These are phyloP conservation scores for Talaromyces funiculosus DNA, from an alignment of 2,329 filamentous ascomycete genomes.

Conservation along the genomic window DNA sequence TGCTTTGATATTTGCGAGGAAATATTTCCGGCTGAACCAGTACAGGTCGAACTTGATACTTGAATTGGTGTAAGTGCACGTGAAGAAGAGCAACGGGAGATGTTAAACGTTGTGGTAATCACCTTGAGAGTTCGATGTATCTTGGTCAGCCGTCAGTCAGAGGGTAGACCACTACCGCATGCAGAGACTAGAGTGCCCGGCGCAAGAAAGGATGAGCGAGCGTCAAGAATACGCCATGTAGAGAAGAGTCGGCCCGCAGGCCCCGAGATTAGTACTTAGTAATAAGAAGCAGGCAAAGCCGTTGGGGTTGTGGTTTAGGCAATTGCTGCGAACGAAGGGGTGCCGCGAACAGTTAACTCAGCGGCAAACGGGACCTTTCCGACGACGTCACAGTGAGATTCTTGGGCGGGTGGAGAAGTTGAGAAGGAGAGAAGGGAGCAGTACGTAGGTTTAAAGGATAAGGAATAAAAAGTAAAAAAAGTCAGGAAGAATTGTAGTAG, in stretches of 20 bases:
- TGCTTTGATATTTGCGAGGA: background rate
- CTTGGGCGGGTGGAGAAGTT: background rate
- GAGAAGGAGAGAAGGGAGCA: background rate
- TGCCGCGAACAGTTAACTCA: conserved; percentile 10
- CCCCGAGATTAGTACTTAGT: conserved; percentile 2
- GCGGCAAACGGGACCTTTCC: background rate
- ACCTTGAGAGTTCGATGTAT: background rate
- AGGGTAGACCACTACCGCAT: conserved; percentile 9
- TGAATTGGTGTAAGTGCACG: background rate
- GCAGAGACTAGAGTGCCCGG: conserved; percentile 9
- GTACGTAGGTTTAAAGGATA: background rate
- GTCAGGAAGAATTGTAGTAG: background rate
- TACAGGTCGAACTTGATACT: background rate
- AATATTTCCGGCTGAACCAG: background rate
- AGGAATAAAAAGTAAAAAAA: background rate
- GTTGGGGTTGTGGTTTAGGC: background rate
- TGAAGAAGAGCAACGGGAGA: background rate
- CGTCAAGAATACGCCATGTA: conserved; percentile 13
- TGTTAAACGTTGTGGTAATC: background rate
- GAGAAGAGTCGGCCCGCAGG: conserved; percentile 12
- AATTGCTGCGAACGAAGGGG: conserved; percentile 6
- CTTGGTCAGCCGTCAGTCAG: background rate
- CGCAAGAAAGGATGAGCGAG: conserved; percentile 5
- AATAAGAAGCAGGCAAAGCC: background rate
- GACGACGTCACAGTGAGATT: conserved; percentile 7